Conservation (phyloP, 345 rosid genomes). For the Turritis glabra region DNA sequence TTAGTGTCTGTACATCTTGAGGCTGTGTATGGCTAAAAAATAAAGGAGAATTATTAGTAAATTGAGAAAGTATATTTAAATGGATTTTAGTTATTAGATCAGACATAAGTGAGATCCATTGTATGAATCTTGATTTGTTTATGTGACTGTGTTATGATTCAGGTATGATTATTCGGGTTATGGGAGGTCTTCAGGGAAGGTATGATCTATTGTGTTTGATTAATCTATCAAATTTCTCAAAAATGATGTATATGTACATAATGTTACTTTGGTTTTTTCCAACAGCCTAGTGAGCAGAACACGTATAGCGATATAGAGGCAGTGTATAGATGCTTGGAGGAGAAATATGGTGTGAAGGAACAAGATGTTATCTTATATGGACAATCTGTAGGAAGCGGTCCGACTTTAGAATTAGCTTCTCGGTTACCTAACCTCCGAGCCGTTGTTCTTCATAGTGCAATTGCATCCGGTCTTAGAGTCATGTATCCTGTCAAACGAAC, state of each 20-base stretch:
- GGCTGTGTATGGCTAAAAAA: not conserved
- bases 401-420: constrained; percentile 82
- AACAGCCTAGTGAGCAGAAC: constrained; percentile 89
- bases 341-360: constrained; percentile 75
- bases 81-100: not conserved
- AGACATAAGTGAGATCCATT: not conserved
- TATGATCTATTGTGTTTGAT: constrained; percentile 30
- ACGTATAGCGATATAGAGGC: constrained; percentile 88
- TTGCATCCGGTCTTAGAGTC: constrained; percentile 87
- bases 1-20: not conserved
- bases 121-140: not conserved
- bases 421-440: constrained; percentile 72
- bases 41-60: not conserved
- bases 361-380: constrained; percentile 89
- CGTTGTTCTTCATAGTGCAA: constrained; percentile 94
- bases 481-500: constrained; percentile 89
- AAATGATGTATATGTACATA: not conserved
- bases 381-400: constrained; percentile 95
- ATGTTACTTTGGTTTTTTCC: constrained; percentile 11
- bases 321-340: constrained; percentile 76
- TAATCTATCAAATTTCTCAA: not conserved
- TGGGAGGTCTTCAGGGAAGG: constrained; percentile 89
- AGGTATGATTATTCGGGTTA: constrained; percentile 97
- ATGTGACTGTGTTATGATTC: not conserved
- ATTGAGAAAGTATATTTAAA: not conserved